Base-by-base conservation (phyloP, 306 rosid species). In the Sphenostylis stenocarpa region DNA sequence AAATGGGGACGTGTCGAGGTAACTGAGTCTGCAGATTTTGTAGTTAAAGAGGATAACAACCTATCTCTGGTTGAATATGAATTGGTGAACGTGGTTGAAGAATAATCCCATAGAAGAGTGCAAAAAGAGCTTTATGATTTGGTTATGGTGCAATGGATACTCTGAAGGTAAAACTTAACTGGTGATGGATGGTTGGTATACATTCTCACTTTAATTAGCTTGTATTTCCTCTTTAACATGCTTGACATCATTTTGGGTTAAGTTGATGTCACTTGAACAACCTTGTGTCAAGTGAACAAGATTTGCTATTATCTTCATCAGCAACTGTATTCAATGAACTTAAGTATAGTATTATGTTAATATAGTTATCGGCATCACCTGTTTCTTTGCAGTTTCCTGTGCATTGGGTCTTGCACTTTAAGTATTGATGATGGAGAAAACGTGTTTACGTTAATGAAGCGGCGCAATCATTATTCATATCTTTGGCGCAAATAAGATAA, bases 1-100 rank as follows among this genome's bases (percentile, higher is more conserved):
- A 81, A 81, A 75, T 81, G 84, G 84, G 84, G 84, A 17, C 84
- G 80, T 38, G 69, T 81, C 36, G 84, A 81, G 66, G 76, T 56
- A 41, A 80, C 87, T 64, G 87, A 84, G 26, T 76, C 87, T 55
- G 84, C 82, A 45, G 49, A 63, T 4, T 84, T 84, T 47, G 67
- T 3, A 6, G 87, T 84, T 43, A 80, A 84, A 76, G 87, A 84
- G 72, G 87, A 84, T 47, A 84, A 80, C 76, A 80, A 84, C 45
- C 72, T 84, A 9, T 84, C 87, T 43, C 47, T 80, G 62, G 84
- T 84, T 0, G 87, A 84, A 38, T 84, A 84, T 65, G 87, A 84
- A 68, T 48, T 84, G 45, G 87, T 84, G 58, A 84, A 84, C 4
- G 82, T 84, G 33, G 72, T 56, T 20, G 84, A 80, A 70, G 87